Base-by-base conservation (phyloP, 768 basidiomycete genomes). In the Termitomyces titanicus region DNA sequence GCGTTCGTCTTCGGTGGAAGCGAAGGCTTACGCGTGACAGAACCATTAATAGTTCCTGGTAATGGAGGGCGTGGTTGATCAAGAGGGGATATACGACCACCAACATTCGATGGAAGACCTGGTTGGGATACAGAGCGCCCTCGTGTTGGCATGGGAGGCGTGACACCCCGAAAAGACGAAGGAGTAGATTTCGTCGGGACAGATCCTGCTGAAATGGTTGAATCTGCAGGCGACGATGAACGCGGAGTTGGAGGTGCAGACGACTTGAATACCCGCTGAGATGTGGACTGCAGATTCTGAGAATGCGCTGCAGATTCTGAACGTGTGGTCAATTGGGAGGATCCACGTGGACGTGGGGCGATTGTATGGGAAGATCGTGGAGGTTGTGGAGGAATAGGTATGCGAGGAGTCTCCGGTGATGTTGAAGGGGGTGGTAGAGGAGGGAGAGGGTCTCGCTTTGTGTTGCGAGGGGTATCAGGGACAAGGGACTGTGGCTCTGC, bases 101-200 rank as follows among this genome's bases (percentile, higher is more conserved):
- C 76, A 34, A 76, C 68, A 29, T 83, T 57, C 13, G 86, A 82
- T 24, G 88, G 87, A 53, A 88, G 79, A 25, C 84, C 86, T 40
- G 91, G 89, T 60, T 92, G 91, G 37, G 91, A 92, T 12, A 81
- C 82, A 34, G 91, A 88, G 45, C 91, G 81, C 54, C 64, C 78
- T 55, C 91, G 80, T 29, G 65, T 66, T 1, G 76, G 68, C 25
- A 68, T 64, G 38, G 55, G 63, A 51, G 70, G 65, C 34, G 74
- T 72, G 56, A 63, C 74, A 33, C 74, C 68, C 27, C 79, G 79
- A 31, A 76, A 70, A 9, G 81, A 77, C 29, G 72, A 70, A 37
- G 61, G 61, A 51, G 69, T 65, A 47, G 72, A 69, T 62, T 69
- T 72, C 9, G 69, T 72, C 9, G 69, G 61, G 24, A 62, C 66